These are phyloP conservation scores for Neoboletus magnificus DNA, from an alignment of 768 basidiomycete genomes.

Conservation along the genomic window DNA sequence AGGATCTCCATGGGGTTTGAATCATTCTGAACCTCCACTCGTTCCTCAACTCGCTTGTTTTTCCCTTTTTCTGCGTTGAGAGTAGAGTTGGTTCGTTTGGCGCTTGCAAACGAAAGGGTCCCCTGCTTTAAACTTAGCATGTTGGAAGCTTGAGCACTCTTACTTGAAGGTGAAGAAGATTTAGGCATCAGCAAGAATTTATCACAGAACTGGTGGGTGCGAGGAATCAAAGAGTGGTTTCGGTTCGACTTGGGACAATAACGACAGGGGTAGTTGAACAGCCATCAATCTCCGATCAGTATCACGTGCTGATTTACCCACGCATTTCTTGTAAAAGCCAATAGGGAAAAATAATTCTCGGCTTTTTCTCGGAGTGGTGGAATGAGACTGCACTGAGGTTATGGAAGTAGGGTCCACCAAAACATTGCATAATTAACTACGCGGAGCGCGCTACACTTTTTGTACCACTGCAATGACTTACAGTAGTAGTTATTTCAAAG, in stretches of 20 bases:
- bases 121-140: conserved; percentile 40
- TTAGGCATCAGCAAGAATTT: background rate
- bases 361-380: no score
- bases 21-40: background rate
- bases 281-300: background rate
- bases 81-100: conserved; percentile 42
- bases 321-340: no score
- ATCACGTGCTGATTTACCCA: no score
- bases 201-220: background rate
- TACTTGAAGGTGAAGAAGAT: background rate
- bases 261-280: conserved; percentile 19
- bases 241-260: background rate
- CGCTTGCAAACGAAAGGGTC: conserved; percentile 42
- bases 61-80: conserved; percentile 10
- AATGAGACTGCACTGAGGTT: no score
- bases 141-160: background rate
- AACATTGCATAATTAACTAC: no score
- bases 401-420: no score
- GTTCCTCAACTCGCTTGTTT: background rate
- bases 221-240: background rate
- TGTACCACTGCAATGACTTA: no score
- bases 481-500: no score
- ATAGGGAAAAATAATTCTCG: no score
- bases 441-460: no score
- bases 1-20: background rate